phyloP scores from a whole-genome alignment of 495 filamentous ascomycete species.

The Amniculicola lignicola region DNA sequence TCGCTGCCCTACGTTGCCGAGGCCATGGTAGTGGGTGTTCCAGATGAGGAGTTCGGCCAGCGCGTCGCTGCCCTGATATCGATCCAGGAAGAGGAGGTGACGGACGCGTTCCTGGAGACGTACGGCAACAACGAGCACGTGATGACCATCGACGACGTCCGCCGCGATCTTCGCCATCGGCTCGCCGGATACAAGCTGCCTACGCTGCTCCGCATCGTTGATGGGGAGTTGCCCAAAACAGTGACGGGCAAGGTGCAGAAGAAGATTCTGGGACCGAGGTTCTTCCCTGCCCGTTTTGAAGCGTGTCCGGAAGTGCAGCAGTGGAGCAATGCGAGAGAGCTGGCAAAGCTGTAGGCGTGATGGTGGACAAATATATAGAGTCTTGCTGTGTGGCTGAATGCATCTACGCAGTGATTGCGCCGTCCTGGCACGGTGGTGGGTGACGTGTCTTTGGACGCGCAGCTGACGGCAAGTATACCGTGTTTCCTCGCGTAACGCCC shows the following conservation, averaged over 20 bases:
- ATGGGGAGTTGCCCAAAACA: slow-evolving; percentile 50
- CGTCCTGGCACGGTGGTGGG: too few species aligned
- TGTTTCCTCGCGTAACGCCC: too few species aligned
- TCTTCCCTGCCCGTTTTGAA: slow-evolving; percentile 45
- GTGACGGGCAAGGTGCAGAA: slow-evolving; percentile 52
- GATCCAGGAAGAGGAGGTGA: slow-evolving; percentile 35
- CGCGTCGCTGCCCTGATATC: slow-evolving; percentile 50
- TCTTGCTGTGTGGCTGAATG: not conserved
- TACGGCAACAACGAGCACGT: slow-evolving; percentile 25
- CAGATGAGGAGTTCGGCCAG: slow-evolving; percentile 49
- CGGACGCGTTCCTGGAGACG: slow-evolving; percentile 16
- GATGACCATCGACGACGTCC: slow-evolving; percentile 43
- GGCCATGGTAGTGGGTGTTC: slow-evolving; percentile 49
- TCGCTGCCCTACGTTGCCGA: slow-evolving; percentile 43
- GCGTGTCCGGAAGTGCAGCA: slow-evolving; percentile 43
- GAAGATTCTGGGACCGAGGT: slow-evolving; percentile 48
- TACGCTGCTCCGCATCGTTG: slow-evolving; percentile 46
- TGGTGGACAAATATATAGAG: not conserved
- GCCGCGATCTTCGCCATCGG: slow-evolving; percentile 43
- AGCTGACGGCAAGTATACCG: too few species aligned
- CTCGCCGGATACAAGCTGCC: slow-evolving; percentile 51
- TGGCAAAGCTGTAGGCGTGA: slow-evolving; percentile 23
- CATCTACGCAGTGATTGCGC: too few species aligned
- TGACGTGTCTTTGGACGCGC: too few species aligned
- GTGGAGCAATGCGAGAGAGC: slow-evolving; percentile 32